These are phyloP conservation scores for Aspergillus fumigatiaffinis DNA, from an alignment of 2,329 filamentous ascomycete genomes.

Conservation along the genomic window DNA sequence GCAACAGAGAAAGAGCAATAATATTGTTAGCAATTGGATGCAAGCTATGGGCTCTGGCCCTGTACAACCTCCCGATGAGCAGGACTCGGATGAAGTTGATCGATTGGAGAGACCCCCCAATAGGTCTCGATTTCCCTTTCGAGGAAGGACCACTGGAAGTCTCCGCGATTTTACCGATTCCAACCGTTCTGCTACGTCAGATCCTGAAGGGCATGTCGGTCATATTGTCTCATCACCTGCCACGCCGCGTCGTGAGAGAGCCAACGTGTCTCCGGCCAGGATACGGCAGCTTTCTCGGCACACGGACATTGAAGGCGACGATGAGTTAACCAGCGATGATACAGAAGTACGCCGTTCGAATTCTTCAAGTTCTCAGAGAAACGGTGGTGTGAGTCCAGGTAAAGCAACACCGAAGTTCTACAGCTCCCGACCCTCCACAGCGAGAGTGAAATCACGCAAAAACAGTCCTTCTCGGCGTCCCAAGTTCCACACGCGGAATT, in stretches of 20 bases:
- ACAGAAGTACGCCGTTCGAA: constrained; percentile 33
- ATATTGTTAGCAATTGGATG: constrained; percentile 89
- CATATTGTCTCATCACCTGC: constrained; percentile 30
- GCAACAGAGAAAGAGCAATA: constrained; percentile 68
- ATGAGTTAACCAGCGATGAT: constrained; percentile 80
- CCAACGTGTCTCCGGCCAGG: constrained; percentile 26
- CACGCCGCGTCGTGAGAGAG: constrained; percentile 32
- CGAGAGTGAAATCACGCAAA: constrained; percentile 36
- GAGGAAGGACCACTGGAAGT: constrained; percentile 21
- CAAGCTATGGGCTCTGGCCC: constrained; percentile 58
- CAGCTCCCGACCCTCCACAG: constrained; percentile 40
- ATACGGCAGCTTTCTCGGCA: constrained; percentile 52
- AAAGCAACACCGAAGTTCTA: constrained; percentile 32
- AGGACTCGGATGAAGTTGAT: constrained; percentile 57
- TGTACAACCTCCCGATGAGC: constrained; percentile 56
- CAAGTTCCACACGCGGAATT: constrained; percentile 62
- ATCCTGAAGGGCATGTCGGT: constrained; percentile 49
- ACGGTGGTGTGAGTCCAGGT: constrained; percentile 13
- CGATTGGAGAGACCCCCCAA: constrained; percentile 52
- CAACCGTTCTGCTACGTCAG: constrained; percentile 53
- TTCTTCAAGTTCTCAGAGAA: constrained; percentile 14
- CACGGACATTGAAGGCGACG: constrained; percentile 82
- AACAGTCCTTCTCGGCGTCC: constrained; percentile 34
- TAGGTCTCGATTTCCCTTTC: constrained; percentile 50
- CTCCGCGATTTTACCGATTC: constrained; percentile 49